Conservation (phyloP, 352 stramenopile species). For the Phytophthora pinifolia region DNA sequence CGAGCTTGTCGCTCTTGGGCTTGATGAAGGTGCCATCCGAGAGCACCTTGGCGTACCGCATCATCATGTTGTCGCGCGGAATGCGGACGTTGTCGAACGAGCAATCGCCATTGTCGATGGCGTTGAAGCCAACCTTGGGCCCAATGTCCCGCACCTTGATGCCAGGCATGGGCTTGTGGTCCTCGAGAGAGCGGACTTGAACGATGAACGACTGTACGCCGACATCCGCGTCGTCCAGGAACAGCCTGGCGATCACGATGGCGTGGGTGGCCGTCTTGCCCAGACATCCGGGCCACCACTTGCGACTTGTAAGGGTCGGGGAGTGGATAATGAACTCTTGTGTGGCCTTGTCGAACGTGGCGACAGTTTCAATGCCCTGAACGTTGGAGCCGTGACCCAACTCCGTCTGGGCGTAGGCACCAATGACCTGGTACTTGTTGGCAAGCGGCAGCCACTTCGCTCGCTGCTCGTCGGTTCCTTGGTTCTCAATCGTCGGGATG, state of each 20-base stretch:
- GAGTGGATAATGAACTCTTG: constrained; percentile 94
- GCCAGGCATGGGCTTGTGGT: constrained; percentile 18
- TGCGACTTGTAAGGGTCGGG: constrained; percentile 91
- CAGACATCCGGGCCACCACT: constrained; percentile 90
- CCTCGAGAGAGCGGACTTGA: constrained; percentile 18
- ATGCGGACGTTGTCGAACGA: constrained; percentile 22
- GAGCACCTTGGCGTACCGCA: constrained; percentile 37
- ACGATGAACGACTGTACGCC: constrained; percentile 23
- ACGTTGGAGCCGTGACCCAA: constrained; percentile 25
- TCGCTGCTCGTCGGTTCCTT: constrained; percentile 16
- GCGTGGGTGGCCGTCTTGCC: constrained; percentile 24
- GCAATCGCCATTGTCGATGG: constrained; percentile 25
- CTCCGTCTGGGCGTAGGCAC: constrained; percentile 23
- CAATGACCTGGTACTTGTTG: constrained; percentile 10
- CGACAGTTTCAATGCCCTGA: constrained; percentile 16
- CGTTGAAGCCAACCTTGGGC: constrained; percentile 22
- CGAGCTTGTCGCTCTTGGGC: constrained; percentile 63
- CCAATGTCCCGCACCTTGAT: constrained; percentile 26
- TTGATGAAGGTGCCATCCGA: constrained; percentile 58
- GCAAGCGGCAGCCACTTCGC: constrained; percentile 22
- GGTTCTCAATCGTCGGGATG: constrained; percentile 25
- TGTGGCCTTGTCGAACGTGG: constrained; percentile 57
- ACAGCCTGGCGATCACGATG: constrained; percentile 17
- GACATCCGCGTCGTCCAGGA: constrained; percentile 12
- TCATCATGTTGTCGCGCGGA: constrained; percentile 25